Conservation (phyloP, 2,329 filamentous ascomycete genomes). For the Neopestalotiopsis sp. region DNA sequence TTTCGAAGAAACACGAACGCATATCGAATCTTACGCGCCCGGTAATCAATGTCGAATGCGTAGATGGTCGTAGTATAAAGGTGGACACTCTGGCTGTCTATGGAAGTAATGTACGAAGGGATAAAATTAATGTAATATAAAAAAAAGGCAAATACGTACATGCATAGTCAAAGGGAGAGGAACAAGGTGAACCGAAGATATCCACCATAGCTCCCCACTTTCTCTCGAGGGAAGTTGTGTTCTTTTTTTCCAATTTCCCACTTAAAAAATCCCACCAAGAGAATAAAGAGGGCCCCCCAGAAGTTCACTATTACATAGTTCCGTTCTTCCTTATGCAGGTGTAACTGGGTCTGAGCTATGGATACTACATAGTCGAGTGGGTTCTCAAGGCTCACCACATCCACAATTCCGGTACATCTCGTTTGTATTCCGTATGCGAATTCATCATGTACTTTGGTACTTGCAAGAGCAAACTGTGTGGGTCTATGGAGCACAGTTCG, state of each 20-base stretch:
- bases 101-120: background rate
- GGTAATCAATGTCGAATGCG: background rate
- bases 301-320: background rate
- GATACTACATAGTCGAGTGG: background rate
- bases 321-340: background rate
- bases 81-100: background rate
- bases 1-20: background rate
- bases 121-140: background rate
- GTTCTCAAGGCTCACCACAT: too few species aligned
- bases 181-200: background rate
- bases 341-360: background rate
- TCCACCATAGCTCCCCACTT: conserved; percentile 5
- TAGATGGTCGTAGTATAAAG: background rate
- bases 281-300: background rate
- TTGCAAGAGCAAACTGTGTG: background rate
- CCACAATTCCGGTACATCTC: background rate
- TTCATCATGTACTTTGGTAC: background rate
- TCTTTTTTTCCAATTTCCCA: conserved; percentile 1
- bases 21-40: background rate
- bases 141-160: background rate
- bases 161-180: too few species aligned
- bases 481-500: background rate
- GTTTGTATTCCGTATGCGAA: background rate
- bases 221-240: background rate
- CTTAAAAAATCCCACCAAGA: background rate